Conservation (phyloP, 352 stramenopile species). For the Phytophthora citrophthora region DNA sequence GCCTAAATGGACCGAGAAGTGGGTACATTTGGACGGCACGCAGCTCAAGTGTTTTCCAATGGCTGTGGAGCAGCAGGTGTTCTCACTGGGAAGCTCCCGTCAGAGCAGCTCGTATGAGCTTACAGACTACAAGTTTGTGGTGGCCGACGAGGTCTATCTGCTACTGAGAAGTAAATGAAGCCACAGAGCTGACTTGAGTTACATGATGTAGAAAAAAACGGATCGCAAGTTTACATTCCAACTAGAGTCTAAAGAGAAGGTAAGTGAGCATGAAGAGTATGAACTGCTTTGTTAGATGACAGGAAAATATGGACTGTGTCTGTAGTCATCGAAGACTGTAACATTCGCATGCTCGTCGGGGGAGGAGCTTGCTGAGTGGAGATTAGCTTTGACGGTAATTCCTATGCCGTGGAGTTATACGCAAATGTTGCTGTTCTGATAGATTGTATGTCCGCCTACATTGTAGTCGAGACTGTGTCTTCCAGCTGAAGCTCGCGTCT, state of each 20-base stretch:
- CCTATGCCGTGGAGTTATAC: not conserved
- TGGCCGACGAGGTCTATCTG: constrained; percentile 47
- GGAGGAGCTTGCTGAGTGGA: constrained; percentile 68
- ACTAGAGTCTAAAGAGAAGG: constrained; percentile 58
- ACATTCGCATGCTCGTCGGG: constrained; percentile 70
- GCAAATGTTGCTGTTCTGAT: too few relatives aligned
- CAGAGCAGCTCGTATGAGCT: constrained; percentile 59
- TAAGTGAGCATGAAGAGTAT: constrained; percentile 4
- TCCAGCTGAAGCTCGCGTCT: constrained; percentile 20
- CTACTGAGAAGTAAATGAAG: not conserved
- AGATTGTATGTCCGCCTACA: not conserved
- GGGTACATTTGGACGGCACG: constrained; percentile 76
- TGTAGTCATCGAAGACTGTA: constrained; percentile 51
- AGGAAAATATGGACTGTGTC: not conserved
- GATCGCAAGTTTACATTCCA: constrained; percentile 73
- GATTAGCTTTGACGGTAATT: constrained; percentile 53
- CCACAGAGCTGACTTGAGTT: not conserved
- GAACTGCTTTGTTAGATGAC: too few relatives aligned
- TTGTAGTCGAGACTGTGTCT: constrained; percentile 30
- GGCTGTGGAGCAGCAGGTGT: constrained; percentile 58
- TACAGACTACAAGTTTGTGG: constrained; percentile 50
- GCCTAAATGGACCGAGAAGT: constrained; percentile 82
- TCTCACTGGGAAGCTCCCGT: constrained; percentile 61
- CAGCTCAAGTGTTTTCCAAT: constrained; percentile 82
- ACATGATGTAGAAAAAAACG: constrained; percentile 54